A percentile compares a stretch with the other conserved stretches of the same genome.
These are phyloP conservation scores for Poterioochromonas sp. DNA, from an alignment of 352 stramenopile species.

Conservation along the genomic window DNA sequence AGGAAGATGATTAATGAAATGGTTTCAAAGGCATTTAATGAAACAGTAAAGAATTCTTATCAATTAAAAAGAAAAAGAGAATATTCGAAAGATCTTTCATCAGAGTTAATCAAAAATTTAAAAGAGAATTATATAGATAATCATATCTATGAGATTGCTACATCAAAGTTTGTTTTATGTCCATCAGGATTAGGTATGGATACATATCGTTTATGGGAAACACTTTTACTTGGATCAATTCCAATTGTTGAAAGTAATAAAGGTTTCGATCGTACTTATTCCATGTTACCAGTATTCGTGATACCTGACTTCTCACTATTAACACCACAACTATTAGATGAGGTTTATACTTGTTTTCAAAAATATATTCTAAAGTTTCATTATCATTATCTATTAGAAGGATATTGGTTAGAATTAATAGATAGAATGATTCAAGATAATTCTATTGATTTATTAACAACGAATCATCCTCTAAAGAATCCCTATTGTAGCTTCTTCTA, in stretches of 20 bases:
- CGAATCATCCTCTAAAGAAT: no score
- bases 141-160: neutral
- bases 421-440: no score
- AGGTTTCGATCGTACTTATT: no score
- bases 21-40: neutral
- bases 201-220: no score
- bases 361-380: neutral
- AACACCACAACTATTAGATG: neutral
- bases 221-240: neutral
- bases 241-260: neutral
- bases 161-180: neutral
- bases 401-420: neutral
- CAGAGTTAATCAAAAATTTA: neutral
- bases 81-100: neutral
- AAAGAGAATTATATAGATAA: neutral
- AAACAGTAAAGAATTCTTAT: neutral
- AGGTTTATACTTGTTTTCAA: neutral
- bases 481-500: no score
- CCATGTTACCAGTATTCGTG: neutral
- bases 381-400: neutral
- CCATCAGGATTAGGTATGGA: neutral
- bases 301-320: neutral
- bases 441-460: no score
- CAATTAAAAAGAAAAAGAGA: neutral
- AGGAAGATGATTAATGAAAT: neutral